Conservation (phyloP, 2,329 filamentous ascomycete species). For the Juglanconis oblonga region DNA sequence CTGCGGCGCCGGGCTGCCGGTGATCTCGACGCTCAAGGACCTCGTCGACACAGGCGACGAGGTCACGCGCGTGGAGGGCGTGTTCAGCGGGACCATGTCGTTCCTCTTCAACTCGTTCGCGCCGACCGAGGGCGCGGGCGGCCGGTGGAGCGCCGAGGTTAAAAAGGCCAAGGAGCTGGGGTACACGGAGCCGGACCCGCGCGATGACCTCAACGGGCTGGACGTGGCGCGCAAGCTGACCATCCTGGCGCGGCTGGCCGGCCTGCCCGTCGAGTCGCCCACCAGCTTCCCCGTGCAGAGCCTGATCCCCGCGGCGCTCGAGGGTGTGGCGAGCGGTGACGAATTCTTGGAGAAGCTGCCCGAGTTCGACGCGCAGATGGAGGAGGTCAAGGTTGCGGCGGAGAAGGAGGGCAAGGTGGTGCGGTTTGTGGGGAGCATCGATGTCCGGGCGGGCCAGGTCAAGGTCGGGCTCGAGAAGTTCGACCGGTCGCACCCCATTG, state of each 20-base stretch:
- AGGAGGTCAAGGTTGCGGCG: conserved; percentile 79
- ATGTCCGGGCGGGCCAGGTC: conserved; percentile 75
- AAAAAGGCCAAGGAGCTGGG: conserved; percentile 88
- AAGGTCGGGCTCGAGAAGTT: conserved; percentile 92
- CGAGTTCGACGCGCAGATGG: conserved; percentile 86
- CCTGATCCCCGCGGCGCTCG: conserved; percentile 84
- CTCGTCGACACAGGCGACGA: conserved; percentile 91
- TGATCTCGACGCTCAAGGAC: conserved; percentile 91
- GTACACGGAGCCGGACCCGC: conserved; percentile 85
- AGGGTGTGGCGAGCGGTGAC: conserved; percentile 70
- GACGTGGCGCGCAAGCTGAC: conserved; percentile 95
- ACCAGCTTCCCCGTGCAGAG: conserved; percentile 92
- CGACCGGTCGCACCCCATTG: conserved; percentile 85
- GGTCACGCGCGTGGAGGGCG: conserved; percentile 89
- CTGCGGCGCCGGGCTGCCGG: conserved; percentile 87
- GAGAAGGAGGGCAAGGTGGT: conserved; percentile 87
- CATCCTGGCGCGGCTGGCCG: conserved; percentile 83
- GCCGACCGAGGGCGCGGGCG: conserved; percentile 70
- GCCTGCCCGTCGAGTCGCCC: conserved; percentile 76
- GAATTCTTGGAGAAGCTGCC: conserved; percentile 82
- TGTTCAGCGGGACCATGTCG: conserved; percentile 96
- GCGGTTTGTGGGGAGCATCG: conserved; percentile 89
- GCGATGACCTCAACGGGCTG: conserved; percentile 82
- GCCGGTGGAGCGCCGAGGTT: conserved; percentile 88
- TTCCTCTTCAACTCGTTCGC: conserved; percentile 98